phyloP scores from a whole-genome alignment of 805 yeast species.

The Priceomyces medius region DNA sequence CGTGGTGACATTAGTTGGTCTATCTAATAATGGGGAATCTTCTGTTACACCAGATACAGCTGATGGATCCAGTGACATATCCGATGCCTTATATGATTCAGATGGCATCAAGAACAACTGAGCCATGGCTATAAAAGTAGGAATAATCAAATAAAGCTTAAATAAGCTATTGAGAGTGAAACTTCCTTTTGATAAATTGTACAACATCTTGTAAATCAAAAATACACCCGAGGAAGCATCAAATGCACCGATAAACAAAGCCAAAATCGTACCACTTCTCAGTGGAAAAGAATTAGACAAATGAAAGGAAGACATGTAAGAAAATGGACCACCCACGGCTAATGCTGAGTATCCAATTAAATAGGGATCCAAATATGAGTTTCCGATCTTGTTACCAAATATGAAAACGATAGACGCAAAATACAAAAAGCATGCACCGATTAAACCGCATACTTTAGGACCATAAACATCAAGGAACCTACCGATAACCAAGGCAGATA shows the following conservation, averaged over 20 bases:
- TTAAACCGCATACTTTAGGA: constrained; percentile 52
- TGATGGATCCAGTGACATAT: constrained; percentile 23
- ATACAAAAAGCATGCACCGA: constrained; percentile 49
- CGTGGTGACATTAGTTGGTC: constrained; percentile 6
- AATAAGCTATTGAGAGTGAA: constrained; percentile 46
- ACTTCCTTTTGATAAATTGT: constrained; percentile 26
- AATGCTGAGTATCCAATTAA: constrained; percentile 49
- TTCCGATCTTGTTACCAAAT: constrained; percentile 27
- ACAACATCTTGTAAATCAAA: constrained; percentile 45
- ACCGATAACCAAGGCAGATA: constrained; percentile 53
- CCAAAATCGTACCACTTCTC: constrained; percentile 51
- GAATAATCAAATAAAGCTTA: constrained; percentile 48
- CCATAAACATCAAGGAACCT: constrained; percentile 49
- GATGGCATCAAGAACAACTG: constrained; percentile 49
- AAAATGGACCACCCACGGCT: constrained; percentile 61
- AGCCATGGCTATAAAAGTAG: constrained; percentile 46
- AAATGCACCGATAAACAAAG: constrained; percentile 57
- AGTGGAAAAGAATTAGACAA: constrained; percentile 56
- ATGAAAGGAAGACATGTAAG: constrained; percentile 56
- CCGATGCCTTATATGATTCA: constrained; percentile 48
- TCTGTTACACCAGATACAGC: constrained; percentile 8
- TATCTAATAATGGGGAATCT: constrained; percentile 21
- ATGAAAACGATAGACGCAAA: constrained; percentile 48
- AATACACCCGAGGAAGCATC: constrained; percentile 59
- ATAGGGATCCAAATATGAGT: constrained; percentile 47